Evolutionary conservation across 2,329 filamentous ascomycete genomes (phyloP), one percentile per base, ranked within the genome.

Genomic region (Alternaria viburni): DNA sequence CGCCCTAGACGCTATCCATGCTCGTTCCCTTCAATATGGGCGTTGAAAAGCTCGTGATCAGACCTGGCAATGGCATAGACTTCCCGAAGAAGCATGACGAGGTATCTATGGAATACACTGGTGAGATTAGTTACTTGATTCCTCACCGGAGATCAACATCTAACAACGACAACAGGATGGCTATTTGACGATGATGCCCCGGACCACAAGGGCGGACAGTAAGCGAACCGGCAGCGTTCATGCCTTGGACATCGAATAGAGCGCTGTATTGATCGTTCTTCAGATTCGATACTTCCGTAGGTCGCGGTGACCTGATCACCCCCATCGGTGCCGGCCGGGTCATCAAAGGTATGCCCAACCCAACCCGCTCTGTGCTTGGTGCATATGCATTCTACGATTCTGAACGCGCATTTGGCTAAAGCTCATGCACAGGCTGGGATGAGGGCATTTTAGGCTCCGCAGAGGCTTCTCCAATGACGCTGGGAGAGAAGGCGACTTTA

Each of bases 101-200:
- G 25, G 92, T 98, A 76, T 88, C 87, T 76, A 97, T 98, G 77
- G 89, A 96, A 83, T 98, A 98, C 86, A 96, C 91, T 45, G 96
- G 77, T 77, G 73, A 50, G 47, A 59, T 45, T 12, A 28, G 19
- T 7, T 17, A 17, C 30, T 52, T n/a, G 3, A 41, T 41, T 41
- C 36, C 36, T 36, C 30, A 54, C 25, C 6, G 5, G 23, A 50
- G 10, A 21, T 23, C 28, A 51, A 32, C 9, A 45, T 67, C 71
- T 72, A n/a, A 75, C 61, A 13, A 30, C 5, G 30, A 3, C 32
- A 43, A 8, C 36, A 78, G 77, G 96, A 74, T 97, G 85, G 83
- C 86, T 98, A 68, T 91, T 91, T 82, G 90, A 96, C 76, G 76
- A 83, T 21, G 82, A 76, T 68, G 82, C 88, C 79, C 81, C 86